phyloP scores from a whole-genome alignment of 2,329 filamentous ascomycete species.

The Sporothrix luriei region DNA sequence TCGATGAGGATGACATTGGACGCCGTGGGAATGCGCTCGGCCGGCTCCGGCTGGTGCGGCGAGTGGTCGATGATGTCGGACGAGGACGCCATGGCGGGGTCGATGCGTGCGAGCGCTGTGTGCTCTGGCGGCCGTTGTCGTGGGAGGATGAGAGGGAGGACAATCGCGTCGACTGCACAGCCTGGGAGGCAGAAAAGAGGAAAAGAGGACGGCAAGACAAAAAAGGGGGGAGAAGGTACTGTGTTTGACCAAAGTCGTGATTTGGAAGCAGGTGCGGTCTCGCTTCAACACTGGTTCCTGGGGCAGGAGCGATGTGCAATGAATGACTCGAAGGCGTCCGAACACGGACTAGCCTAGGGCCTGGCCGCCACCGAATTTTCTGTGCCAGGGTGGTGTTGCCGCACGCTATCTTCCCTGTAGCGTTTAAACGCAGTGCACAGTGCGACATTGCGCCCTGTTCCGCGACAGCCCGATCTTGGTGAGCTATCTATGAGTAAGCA shows the following conservation, averaged over 20 bases:
- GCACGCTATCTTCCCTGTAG: conserved; percentile 3
- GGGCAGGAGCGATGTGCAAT: conserved; percentile 16
- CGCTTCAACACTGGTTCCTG: neutral
- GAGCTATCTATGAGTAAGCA: neutral
- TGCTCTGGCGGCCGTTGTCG: neutral
- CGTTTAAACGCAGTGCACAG: neutral
- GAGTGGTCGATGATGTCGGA: conserved; percentile 73
- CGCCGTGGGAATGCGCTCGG: conserved; percentile 72
- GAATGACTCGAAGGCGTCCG: conserved; percentile 28
- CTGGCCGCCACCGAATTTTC: conserved; percentile 19
- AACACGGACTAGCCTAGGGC: conserved; percentile 28
- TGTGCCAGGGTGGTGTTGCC: neutral
- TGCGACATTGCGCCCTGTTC: conserved; percentile 10
- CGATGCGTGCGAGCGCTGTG: neutral
- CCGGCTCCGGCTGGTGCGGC: conserved; percentile 77
- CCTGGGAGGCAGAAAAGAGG: neutral
- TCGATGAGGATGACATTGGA: conserved; percentile 94
- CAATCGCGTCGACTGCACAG: neutral
- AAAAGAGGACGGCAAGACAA: neutral
- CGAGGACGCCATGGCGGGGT: conserved; percentile 51
- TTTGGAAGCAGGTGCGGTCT: conserved; percentile 14
- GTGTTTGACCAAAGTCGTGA: neutral
- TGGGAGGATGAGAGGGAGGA: neutral
- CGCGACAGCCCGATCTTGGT: neutral
- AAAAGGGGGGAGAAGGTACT: neutral